These are phyloP conservation scores for Clohesyomyces aquaticus DNA, from an alignment of 495 filamentous ascomycete species.

Conservation along the genomic window DNA sequence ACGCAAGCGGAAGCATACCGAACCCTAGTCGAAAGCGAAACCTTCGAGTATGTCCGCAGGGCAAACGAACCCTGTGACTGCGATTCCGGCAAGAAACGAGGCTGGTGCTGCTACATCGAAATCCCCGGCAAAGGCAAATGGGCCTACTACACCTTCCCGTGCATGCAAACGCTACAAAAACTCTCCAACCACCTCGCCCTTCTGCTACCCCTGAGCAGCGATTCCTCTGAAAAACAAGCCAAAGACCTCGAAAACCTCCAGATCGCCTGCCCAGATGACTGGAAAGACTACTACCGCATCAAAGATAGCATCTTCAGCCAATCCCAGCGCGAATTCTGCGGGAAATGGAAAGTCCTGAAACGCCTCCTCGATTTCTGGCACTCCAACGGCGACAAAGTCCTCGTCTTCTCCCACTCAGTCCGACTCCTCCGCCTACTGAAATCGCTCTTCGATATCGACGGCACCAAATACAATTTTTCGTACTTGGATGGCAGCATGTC, in stretches of 20 bases:
- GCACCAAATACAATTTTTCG: conserved; percentile 80
- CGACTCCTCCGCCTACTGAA: conserved; percentile 83
- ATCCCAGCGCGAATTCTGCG: conserved; percentile 90
- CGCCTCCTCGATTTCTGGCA: conserved; percentile 91
- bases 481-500: conserved; percentile 87
- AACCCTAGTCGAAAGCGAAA: conserved; percentile 71
- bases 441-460: conserved; percentile 77
- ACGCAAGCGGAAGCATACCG: conserved; percentile 86
- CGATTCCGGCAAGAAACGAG: conserved; percentile 67
- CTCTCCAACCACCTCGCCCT: conserved; percentile 90
- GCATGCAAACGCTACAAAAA: conserved; percentile 79
- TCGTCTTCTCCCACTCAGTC: conserved; percentile 90
- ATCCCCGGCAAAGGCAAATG: conserved; percentile 67
- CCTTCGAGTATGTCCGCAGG: conserved; percentile 68
- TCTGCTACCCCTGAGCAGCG: conserved; percentile 72
- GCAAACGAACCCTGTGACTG: conserved; percentile 73
- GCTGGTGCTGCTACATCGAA: conserved; percentile 76
- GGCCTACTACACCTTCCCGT: conserved; percentile 84
- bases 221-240: conserved; percentile 74
- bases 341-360: conserved; percentile 92
- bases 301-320: conserved; percentile 81
- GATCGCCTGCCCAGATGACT: conserved; percentile 72
- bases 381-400: conserved; percentile 84
- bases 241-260: conserved; percentile 79
- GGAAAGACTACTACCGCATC: conserved; percentile 73